Conservation (phyloP, 768 basidiomycete genomes). For the Pleurotus sapidus region DNA sequence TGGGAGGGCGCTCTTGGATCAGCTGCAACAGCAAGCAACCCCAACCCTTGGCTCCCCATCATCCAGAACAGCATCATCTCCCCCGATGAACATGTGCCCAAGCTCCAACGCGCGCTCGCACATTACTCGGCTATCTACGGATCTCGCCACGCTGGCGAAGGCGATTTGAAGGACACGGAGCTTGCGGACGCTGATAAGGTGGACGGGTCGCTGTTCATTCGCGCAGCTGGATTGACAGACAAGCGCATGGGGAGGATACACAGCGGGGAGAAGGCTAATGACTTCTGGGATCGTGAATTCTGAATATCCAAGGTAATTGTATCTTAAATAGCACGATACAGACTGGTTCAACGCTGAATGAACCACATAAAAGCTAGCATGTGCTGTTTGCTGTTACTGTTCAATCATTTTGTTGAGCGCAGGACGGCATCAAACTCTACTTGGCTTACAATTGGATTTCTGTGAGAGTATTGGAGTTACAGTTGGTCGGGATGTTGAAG, state of each 20-base stretch:
- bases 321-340: too few relatives aligned
- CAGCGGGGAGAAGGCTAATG: slow-evolving; percentile 19
- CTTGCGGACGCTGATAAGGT: slow-evolving; percentile 42
- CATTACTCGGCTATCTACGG: slow-evolving; percentile 47
- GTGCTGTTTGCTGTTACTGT: too few relatives aligned
- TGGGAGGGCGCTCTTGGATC: slow-evolving; percentile 18
- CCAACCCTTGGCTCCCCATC: slow-evolving; percentile 61
- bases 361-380: too few relatives aligned
- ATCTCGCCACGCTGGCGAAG: slow-evolving; percentile 20
- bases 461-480: too few relatives aligned
- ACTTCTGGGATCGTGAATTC: slow-evolving; percentile 5
- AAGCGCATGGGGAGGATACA: slow-evolving; percentile 28
- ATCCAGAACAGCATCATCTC: slow-evolving; percentile 50
- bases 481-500: too few relatives aligned
- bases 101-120: slow-evolving; percentile 47
- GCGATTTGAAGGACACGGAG: slow-evolving; percentile 24
- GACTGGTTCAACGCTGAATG: too few relatives aligned
- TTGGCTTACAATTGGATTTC: too few relatives aligned
- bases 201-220: slow-evolving; percentile 60
- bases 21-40: slow-evolving; percentile 30
- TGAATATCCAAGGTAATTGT: too few relatives aligned
- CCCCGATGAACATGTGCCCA: slow-evolving; percentile 50
- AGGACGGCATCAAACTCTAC: too few relatives aligned
- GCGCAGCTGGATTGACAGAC: slow-evolving; percentile 47
- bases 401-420: too few relatives aligned